These are phyloP conservation scores for Candida silvicultrix DNA, from an alignment of 805 yeast genomes.

Conservation along the genomic window DNA sequence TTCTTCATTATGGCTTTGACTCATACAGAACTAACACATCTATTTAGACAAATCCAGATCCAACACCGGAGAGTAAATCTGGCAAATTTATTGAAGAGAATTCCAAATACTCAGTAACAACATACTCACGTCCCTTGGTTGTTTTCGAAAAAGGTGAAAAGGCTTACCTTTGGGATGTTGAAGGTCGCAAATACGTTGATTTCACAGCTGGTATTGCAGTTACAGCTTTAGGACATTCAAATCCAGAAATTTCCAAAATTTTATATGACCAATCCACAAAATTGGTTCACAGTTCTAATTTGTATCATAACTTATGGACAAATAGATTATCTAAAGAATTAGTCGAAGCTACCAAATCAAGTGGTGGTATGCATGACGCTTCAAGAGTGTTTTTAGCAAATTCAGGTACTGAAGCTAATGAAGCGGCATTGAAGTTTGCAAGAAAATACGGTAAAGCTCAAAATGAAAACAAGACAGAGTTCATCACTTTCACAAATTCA, in stretches of 20 bases:
- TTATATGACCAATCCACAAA: slow-evolving; percentile 65
- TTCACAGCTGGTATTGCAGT: slow-evolving; percentile 97
- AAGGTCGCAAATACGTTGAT: slow-evolving; percentile 74
- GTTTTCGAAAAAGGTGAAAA: slow-evolving; percentile 80
- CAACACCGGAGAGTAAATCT: slow-evolving; percentile 23
- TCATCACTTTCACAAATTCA: slow-evolving; percentile 81
- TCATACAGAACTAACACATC: neutral
- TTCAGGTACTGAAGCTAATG: slow-evolving; percentile 78
- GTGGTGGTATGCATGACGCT: slow-evolving; percentile 81
- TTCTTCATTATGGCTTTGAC: neutral
- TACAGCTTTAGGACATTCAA: slow-evolving; percentile 86
- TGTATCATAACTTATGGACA: slow-evolving; percentile 81
- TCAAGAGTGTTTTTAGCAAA: slow-evolving; percentile 65
- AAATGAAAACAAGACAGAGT: slow-evolving; percentile 55
- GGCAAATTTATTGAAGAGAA: slow-evolving; percentile 28
- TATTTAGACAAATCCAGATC: slow-evolving; percentile 9
- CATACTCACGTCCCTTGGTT: slow-evolving; percentile 73
- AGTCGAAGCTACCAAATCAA: slow-evolving; percentile 56
- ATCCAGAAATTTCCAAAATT: slow-evolving; percentile 67
- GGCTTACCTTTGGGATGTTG: slow-evolving; percentile 73
- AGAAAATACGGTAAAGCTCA: slow-evolving; percentile 70
- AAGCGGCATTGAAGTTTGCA: slow-evolving; percentile 71
- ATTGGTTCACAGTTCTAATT: slow-evolving; percentile 78
- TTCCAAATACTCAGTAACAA: slow-evolving; percentile 52
- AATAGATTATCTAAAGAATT: slow-evolving; percentile 70